Conservation (phyloP, 78 protist species). For the Abeoforma whisleri region DNA sequence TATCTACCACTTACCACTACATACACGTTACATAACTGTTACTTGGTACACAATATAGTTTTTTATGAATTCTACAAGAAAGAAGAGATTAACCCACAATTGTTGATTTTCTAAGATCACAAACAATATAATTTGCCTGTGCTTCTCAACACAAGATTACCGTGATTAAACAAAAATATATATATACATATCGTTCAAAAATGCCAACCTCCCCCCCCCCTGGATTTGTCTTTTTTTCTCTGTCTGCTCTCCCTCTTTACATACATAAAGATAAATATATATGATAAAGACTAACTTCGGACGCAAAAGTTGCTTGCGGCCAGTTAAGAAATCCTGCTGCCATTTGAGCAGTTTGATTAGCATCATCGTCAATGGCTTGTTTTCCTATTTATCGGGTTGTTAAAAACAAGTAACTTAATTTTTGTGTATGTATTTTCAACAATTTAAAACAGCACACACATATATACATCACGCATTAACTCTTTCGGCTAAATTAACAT, state of each 20-base stretch:
- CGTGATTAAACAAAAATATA: too few relatives aligned
- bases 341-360: conserved; percentile 87
- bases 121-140: too few relatives aligned
- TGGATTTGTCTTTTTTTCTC: background rate
- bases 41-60: too few relatives aligned
- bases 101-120: too few relatives aligned
- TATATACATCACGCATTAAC: background rate
- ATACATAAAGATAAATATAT: too few relatives aligned
- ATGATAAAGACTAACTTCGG: background rate
- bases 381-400: conserved; percentile 58
- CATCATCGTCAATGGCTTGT: conserved; percentile 94
- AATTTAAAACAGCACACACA: background rate
- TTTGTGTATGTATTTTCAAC: background rate
- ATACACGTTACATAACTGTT: too few relatives aligned
- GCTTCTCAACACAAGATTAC: too few relatives aligned
- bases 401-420: background rate
- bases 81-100: too few relatives aligned
- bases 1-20: too few relatives aligned
- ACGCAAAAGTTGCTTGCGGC: conserved; percentile 66
- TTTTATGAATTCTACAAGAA: too few relatives aligned
- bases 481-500: too few relatives aligned
- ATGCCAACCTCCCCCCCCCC: background rate
- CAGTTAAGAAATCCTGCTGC: conserved; percentile 76
- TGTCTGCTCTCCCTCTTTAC: background rate
- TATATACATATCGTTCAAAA: background rate